These are phyloP conservation scores for Aspergillus coremiiformis DNA, from an alignment of 495 filamentous ascomycete genomes.

Conservation along the genomic window DNA sequence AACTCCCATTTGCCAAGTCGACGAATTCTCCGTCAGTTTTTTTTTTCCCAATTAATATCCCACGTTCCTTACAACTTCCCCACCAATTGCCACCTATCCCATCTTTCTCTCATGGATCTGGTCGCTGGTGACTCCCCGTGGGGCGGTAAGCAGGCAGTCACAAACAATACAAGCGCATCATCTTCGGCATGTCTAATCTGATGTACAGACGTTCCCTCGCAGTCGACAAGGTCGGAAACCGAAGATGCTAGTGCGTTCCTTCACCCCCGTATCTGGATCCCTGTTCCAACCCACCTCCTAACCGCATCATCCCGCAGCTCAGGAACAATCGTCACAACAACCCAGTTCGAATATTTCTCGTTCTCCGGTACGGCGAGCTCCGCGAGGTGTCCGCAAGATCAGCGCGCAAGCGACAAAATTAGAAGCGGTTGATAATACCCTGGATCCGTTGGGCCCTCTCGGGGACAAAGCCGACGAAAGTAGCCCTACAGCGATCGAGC, in stretches of 20 bases:
- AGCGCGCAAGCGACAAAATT: conserved; percentile 75
- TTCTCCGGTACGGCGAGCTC: conserved; percentile 42
- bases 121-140: conserved; percentile 62
- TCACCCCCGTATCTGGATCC: conserved; percentile 8
- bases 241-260: conserved; percentile 25
- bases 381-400: conserved; percentile 61
- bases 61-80: conserved; percentile 1
- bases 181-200: conserved; percentile 19
- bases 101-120: conserved; percentile 42
- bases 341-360: conserved; percentile 32
- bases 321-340: conserved; percentile 29
- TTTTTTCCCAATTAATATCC: background rate
- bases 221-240: conserved; percentile 28
- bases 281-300: conserved; percentile 24
- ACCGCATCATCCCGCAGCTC: conserved; percentile 24
- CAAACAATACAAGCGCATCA: conserved; percentile 25
- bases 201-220: conserved; percentile 51
- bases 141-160: conserved; percentile 52
- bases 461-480: conserved; percentile 50
- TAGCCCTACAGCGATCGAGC: conserved; percentile 41
- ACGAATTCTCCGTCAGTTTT: background rate
- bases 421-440: conserved; percentile 81
- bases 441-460: conserved; percentile 87
- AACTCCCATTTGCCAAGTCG: too few relatives aligned
- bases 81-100: background rate